phyloP scores from a whole-genome alignment of 306 rosid species.

The Trifolium fragiferum region DNA sequence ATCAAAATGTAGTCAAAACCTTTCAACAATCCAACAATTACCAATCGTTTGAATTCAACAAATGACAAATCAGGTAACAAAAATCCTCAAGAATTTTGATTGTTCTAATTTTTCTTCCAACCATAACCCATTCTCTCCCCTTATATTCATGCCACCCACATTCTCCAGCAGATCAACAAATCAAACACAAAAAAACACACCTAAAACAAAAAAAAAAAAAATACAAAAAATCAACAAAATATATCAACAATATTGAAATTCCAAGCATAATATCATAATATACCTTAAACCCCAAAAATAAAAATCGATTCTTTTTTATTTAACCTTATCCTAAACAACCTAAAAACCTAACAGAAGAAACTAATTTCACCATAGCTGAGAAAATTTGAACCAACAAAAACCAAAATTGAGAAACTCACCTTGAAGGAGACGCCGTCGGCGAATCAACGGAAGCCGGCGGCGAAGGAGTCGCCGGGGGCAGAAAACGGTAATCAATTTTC shows the following conservation, averaged over 20 bases:
- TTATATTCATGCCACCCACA: constrained; percentile 41
- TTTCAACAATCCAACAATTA: constrained; percentile 39
- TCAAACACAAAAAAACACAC: constrained; percentile 41
- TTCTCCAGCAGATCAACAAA: constrained; percentile 50
- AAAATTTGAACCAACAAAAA: neutral
- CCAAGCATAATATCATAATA: neutral
- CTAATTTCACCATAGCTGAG: neutral
- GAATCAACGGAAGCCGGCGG: constrained; percentile 38
- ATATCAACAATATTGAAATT: neutral
- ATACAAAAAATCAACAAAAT: constrained; percentile 19
- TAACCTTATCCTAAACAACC: constrained; percentile 15
- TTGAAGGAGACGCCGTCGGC: constrained; percentile 39
- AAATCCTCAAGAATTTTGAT: neutral
- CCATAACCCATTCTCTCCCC: constrained; percentile 44
- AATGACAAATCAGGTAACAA: constrained; percentile 39
- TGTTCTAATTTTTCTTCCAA: constrained; percentile 30
- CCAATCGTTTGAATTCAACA: constrained; percentile 26
- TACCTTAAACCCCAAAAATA: neutral
- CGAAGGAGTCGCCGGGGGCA: constrained; percentile 44
- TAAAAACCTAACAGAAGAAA: constrained; percentile 1
- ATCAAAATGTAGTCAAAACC: constrained; percentile 51
- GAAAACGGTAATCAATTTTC: constrained; percentile 39
- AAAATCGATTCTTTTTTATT: constrained; percentile 5
- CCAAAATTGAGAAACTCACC: constrained; percentile 43
- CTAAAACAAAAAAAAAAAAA: constrained; percentile 20